A percentile compares a stretch with the other conserved stretches of the same genome.
phyloP scores from a whole-genome alignment of 306 rosid genomes.

The Citrullus colocynthis region DNA sequence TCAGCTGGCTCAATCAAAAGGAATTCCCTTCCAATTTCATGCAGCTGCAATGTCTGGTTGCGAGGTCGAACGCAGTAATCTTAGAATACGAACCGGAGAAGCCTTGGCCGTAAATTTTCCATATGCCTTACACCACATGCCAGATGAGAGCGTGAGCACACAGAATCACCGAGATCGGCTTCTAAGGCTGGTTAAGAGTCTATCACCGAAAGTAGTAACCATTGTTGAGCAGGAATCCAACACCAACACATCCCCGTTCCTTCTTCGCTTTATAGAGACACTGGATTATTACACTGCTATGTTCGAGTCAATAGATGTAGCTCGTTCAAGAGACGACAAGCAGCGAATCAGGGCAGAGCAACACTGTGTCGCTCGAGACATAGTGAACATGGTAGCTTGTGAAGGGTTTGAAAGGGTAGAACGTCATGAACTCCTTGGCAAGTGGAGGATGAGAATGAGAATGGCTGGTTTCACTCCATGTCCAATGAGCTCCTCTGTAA shows the following conservation, averaged over 20 bases:
- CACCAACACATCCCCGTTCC: slow-evolving; percentile 89
- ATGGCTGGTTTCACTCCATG: slow-evolving; percentile 64
- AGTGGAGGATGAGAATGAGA: slow-evolving; percentile 66
- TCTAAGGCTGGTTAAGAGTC: slow-evolving; percentile 58
- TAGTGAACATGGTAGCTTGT: slow-evolving; percentile 91
- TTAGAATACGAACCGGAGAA: slow-evolving; percentile 40
- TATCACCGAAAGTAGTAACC: slow-evolving; percentile 70
- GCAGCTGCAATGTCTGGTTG: slow-evolving; percentile 66
- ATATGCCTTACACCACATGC: slow-evolving; percentile 75
- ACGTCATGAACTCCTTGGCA: slow-evolving; percentile 68
- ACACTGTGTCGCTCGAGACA: slow-evolving; percentile 83
- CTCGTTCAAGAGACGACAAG: slow-evolving; percentile 35
- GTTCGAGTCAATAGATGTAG: slow-evolving; percentile 79
- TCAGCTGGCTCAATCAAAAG: slow-evolving; percentile 23
- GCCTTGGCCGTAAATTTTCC: slow-evolving; percentile 76
- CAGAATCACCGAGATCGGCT: slow-evolving; percentile 75
- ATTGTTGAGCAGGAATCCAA: slow-evolving; percentile 90
- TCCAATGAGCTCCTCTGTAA: slow-evolving; percentile 44
- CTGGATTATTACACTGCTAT: slow-evolving; percentile 58
- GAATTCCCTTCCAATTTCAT: slow-evolving; percentile 67
- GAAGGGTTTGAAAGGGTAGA: slow-evolving; percentile 80
- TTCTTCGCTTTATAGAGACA: slow-evolving; percentile 55
- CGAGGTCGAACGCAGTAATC: slow-evolving; percentile 36
- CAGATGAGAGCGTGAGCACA: slow-evolving; percentile 95
- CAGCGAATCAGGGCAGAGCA: slow-evolving; percentile 69